Base-by-base conservation (phyloP, 176 grass and related monocot species). In the Tillandsia leiboldiana region DNA sequence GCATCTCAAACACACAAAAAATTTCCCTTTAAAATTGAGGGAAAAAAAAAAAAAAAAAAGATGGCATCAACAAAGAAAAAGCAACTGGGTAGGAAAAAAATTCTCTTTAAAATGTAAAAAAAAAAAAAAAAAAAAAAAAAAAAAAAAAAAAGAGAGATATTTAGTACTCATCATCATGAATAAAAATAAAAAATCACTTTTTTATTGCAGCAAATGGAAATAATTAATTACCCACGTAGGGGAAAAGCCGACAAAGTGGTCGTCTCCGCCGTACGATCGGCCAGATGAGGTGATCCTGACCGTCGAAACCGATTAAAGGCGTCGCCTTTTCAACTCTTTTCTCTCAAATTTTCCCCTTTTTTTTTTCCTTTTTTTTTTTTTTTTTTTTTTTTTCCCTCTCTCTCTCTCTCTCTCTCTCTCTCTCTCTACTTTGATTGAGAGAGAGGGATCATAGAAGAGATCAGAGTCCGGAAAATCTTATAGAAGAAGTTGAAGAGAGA, bases 291-390 rank as follows among this genome's bases (percentile, higher is more conserved):
- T 78, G 84, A 90, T 90, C 87, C 56, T 29, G 75, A 65, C 90
- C 87, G 78, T 73, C 75, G 83, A 89, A 84, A 81, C 67, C 64
- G 73, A 92, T 71, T 29, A 48, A 80, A 76, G 53, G 73, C 28
- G 59, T 65, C 12, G 65, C 66, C 51, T 15, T 58, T 62, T 76
- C 29, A 18, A 27, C 26, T 12, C 7, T 68, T 22, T 10, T 48
- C 48, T 52, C 13, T 64, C 51, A 5, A 81, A 59, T 23, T 58
- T 49, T 61, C 2, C 8, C 8, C 13, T 47, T 47, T 62, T 50
- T 61, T 52, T 12, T 70, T 23, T 71, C 14, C 27, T 33, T 65
- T 52, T 26, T 52, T n/a, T 1, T 48, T 33, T 9, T 27, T 27
- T 27, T 3, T 33, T 57, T 14, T 10, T 47, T 24, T 47, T 10